phyloP scores from a whole-genome alignment of 352 stramenopile genomes.

The Globisporangium iwayamae region DNA sequence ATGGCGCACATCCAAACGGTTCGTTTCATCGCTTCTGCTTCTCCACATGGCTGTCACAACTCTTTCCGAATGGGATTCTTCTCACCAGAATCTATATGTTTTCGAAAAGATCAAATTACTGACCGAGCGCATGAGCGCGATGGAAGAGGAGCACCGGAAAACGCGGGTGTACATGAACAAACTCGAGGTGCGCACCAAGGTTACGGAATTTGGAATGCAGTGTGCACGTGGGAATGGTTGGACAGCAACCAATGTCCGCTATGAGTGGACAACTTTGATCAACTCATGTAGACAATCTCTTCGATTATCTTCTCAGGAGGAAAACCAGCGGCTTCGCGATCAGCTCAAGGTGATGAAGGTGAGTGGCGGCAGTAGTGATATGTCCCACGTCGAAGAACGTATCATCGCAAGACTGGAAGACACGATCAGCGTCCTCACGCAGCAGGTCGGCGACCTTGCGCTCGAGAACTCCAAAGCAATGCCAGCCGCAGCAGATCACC shows the following conservation, averaged over 20 bases:
- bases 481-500: background rate
- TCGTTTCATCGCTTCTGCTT: background rate
- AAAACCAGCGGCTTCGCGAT: slow-evolving; percentile 34
- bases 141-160: slow-evolving; percentile 44
- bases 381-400: slow-evolving; percentile 34
- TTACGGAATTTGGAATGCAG: background rate
- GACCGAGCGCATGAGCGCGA: slow-evolving; percentile 41
- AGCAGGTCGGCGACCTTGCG: slow-evolving; percentile 42
- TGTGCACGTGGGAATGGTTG: background rate
- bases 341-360: slow-evolving; percentile 20
- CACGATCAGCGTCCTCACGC: slow-evolving; percentile 37
- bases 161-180: slow-evolving; percentile 29
- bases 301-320: slow-evolving; percentile 17
- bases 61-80: background rate
- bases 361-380: slow-evolving; percentile 2
- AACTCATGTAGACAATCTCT: background rate
- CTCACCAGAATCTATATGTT: slow-evolving; percentile 1
- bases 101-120: slow-evolving; percentile 49
- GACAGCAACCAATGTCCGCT: background rate
- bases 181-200: slow-evolving; percentile 34
- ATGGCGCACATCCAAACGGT: slow-evolving; percentile 43
- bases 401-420: slow-evolving; percentile 47
- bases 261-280: background rate
- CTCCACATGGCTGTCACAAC: background rate
- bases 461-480: slow-evolving; percentile 19